Base-by-base conservation (phyloP, 768 basidiomycete genomes). In the Mycena sanguinolenta region DNA sequence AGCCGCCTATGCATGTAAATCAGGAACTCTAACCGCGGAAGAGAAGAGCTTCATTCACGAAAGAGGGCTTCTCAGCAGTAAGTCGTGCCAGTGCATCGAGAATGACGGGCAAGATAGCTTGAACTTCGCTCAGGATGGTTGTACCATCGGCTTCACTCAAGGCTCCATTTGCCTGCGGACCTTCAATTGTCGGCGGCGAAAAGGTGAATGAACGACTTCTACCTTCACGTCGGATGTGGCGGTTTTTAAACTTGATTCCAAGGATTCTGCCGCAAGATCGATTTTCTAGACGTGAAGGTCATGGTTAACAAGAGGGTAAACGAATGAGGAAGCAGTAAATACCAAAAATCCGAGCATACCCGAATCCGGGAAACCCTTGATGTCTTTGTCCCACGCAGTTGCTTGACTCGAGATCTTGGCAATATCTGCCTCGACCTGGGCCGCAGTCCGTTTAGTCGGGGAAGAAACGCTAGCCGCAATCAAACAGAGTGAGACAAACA, bases 321-420 rank as follows among this genome's bases (percentile, higher is more conserved):
- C 13, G 27, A n/a, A 50, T 17, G 52, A 2, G n/a, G 12, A 21
- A 2, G 36, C 52, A n/a, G 58, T 77, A 55, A n/a, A 23, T 55
- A 83, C 81, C 67, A 80, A 65, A 61, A 79, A 81, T 12, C 55
- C 55, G n/a, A 36, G n/a, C 12, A 83, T 59, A 30, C 44, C 79
- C 2, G 71, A 68, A 8, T 25, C 28, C 0, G 80, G 81, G 74
- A 79, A 81, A 4, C 73, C 77, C 2, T 58, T 76, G 63, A 80
- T 77, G 52, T 70, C 63, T 58, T 65, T 77, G 74, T 80, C 76
- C 17, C 81, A 73, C 21, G 73, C 71, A 21, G 72, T 75, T 3
- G 79, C 71, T 58, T 77, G 75, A 0, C 73, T 61, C 6, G 74
- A 63, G 54, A 80, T 76, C 5, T 34, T 69, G 3, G 72, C 65